These are phyloP conservation scores for Mallotus nudiflorus DNA, from an alignment of 345 rosid species.

Conservation along the genomic window DNA sequence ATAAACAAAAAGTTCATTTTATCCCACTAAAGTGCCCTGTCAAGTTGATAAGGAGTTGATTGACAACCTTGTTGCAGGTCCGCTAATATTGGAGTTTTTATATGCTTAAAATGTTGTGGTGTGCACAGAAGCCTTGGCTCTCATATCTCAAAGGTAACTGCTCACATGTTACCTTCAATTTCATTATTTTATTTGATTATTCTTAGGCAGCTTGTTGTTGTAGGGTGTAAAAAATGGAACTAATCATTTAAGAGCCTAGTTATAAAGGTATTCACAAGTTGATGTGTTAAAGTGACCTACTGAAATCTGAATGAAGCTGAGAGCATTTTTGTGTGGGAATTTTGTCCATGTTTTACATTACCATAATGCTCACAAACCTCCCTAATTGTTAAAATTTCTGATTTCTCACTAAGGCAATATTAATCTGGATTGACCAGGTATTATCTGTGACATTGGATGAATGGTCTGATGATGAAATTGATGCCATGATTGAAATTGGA, in stretches of 20 bases:
- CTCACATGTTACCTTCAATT: slow-evolving; percentile 20
- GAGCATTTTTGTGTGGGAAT: neutral
- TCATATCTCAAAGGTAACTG: slow-evolving; percentile 89
- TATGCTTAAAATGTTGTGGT: slow-evolving; percentile 96
- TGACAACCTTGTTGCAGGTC: slow-evolving; percentile 62
- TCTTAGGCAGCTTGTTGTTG: neutral
- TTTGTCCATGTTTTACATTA: neutral
- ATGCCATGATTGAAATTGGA: slow-evolving; percentile 90
- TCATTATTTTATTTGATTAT: neutral
- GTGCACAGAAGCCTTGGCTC: slow-evolving; percentile 97
- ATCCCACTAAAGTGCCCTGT: neutral
- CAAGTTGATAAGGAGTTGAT: slow-evolving; percentile 9
- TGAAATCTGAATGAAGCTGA: neutral
- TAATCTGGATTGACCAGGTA: slow-evolving; percentile 50
- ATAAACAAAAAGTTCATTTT: neutral
- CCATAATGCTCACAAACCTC: neutral
- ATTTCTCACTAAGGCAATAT: neutral
- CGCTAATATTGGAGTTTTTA: slow-evolving; percentile 92
- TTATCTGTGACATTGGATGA: slow-evolving; percentile 95
- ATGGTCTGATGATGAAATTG: slow-evolving; percentile 89
- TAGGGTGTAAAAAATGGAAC: neutral
- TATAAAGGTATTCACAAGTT: neutral
- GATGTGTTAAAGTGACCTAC: neutral
- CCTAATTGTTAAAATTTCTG: neutral
- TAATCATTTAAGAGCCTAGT: neutral